Base-by-base conservation (phyloP, 2,329 filamentous ascomycete genomes). In the Xylaria sp. region DNA sequence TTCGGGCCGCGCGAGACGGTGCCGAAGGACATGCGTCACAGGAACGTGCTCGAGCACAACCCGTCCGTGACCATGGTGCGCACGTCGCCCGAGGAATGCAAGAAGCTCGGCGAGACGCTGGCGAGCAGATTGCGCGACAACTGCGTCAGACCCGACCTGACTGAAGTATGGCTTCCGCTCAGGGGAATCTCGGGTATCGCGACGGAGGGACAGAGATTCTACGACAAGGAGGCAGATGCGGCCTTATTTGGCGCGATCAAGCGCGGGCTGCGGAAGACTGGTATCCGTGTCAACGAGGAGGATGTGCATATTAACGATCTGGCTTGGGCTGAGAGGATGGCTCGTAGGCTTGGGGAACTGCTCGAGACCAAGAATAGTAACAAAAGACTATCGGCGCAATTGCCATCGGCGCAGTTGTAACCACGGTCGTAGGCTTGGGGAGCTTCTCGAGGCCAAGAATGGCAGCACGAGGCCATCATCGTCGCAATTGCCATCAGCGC, bases 61-160 rank as follows among this genome's bases (percentile, higher is more conserved):
- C 79, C 84, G 0, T 78, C 79, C 0, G 82, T 89, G 0, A 90
- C 87, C 0, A 67, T 91, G 37, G 83, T 90, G 79, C 75, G 88
- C 19, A 86, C 87, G 0, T 84, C 77, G 0, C 66, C 71, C n/a
- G 76, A 81, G 1, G 87, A 90, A 67, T 83, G 80, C 61, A 65
- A 59, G 23, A 68, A 75, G 49, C 77, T 89, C n/a, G 86, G 82
- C 0, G 66, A 69, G 0, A 83, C 83, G 54, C 81, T 90, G 48
- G 79, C 77, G 0, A 67, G 70, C 9, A 86, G 85, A 68, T 71
- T 89, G 44, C 76, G 65, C 44, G 66, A 67, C 0, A 69, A 73
- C 53, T 73, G 76, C 0, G 73, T 63, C n/a, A 65, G 74, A 13
- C 75, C 76, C 8, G 69, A 74, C 0, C 69, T 74, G 56, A 75